Conservation (phyloP, 768 basidiomycete genomes). For the Agrocybe pediades region DNA sequence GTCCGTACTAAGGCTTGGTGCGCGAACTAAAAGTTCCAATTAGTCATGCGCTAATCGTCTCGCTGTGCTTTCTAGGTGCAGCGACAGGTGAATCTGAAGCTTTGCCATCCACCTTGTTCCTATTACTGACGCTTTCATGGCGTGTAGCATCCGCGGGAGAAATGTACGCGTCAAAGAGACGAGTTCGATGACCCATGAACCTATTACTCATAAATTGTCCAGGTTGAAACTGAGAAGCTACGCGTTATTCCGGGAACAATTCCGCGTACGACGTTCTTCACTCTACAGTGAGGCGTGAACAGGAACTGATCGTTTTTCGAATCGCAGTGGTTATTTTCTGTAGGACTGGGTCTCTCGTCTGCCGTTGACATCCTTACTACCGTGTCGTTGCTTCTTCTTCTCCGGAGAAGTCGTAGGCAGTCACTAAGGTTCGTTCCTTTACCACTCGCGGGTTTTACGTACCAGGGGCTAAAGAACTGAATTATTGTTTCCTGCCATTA, state of each 20-base stretch:
- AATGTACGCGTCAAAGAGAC: constrained; percentile 4
- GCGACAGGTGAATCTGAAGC: constrained; percentile 26
- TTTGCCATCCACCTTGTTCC: background rate
- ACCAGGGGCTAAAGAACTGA: background rate
- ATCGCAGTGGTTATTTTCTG: constrained; percentile 49
- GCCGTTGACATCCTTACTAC: constrained; percentile 50
- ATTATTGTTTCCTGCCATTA: background rate
- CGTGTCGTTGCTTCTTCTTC: constrained; percentile 39
- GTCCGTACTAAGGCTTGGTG: constrained; percentile 11
- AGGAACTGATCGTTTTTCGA: background rate
- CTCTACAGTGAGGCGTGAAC: background rate
- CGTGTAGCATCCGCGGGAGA: constrained; percentile 1
- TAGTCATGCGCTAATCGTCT: background rate
- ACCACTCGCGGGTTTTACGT: background rate
- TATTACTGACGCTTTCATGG: background rate
- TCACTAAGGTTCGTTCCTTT: constrained; percentile 32
- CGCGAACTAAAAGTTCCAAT: background rate
- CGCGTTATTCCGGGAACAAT: constrained; percentile 7
- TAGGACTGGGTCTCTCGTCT: constrained; percentile 51
- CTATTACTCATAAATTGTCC: background rate
- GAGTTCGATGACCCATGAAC: background rate
- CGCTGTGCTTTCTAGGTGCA: constrained; percentile 3
- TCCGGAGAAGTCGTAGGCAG: constrained; percentile 36
- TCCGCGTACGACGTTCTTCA: constrained; percentile 10
- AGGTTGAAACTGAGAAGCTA: constrained; percentile 18